phyloP scores from a whole-genome alignment of 495 filamentous ascomycete genomes.

The Barbatosphaeria neglecta region DNA sequence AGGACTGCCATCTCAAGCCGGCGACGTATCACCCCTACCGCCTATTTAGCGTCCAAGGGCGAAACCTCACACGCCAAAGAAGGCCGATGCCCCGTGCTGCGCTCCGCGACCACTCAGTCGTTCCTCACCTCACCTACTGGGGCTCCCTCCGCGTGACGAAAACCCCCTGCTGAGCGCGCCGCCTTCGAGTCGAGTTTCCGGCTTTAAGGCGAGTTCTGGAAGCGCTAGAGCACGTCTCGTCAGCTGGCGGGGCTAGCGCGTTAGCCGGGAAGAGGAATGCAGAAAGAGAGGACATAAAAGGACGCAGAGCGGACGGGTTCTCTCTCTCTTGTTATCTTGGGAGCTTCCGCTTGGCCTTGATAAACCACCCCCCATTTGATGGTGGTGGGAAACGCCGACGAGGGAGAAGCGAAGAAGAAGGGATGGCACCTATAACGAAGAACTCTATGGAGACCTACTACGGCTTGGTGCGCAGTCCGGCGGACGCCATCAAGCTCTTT shows the following conservation, averaged over 20 bases:
- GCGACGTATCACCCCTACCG: background rate
- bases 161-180: background rate
- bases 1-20: background rate
- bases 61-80: background rate
- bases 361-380: no score
- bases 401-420: background rate
- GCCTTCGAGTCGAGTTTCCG: background rate
- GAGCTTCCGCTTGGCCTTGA: no score
- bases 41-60: background rate
- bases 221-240: background rate
- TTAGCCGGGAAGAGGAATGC: background rate
- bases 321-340: no score
- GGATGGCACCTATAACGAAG: background rate
- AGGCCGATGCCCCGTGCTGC: background rate
- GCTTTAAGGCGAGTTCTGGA: background rate
- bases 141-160: background rate
- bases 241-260: background rate
- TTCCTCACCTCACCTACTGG: background rate
- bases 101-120: background rate
- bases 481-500: conserved; percentile 93
- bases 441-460: conserved; percentile 85
- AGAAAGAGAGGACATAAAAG: no score
- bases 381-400: no score
- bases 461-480: conserved; percentile 82
- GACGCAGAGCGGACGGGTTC: background rate